Conservation (phyloP, 2,329 filamentous ascomycete species). For the Fusarium caatingaense region DNA sequence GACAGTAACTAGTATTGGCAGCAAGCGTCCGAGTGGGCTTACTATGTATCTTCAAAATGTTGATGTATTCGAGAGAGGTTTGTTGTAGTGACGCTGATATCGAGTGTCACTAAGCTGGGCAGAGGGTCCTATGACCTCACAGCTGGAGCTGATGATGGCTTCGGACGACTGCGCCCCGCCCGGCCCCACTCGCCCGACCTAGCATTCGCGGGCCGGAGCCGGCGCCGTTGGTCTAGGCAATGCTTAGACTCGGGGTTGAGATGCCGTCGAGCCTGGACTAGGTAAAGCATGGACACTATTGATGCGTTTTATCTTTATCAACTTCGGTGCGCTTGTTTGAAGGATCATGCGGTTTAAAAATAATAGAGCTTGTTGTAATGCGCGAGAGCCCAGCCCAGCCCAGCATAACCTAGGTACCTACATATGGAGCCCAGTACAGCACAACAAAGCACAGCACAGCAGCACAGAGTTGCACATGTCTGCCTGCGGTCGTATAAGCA, state of each 20-base stretch:
- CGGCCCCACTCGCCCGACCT: conserved; percentile 31
- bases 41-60: neutral
- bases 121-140: conserved; percentile 38
- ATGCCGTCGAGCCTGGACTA: neutral
- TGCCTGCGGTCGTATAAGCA: neutral
- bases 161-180: conserved; percentile 33
- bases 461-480: neutral
- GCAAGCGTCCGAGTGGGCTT: neutral
- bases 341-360: neutral
- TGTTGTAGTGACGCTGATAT: conserved; percentile 27
- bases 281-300: neutral
- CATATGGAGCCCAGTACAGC: neutral
- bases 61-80: neutral
- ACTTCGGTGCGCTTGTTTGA: neutral
- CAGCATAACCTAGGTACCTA: no score
- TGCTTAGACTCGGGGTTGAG: neutral
- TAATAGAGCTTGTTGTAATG: neutral
- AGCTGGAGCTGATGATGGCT: neutral
- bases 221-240: conserved; percentile 20
- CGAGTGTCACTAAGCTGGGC: conserved; percentile 1
- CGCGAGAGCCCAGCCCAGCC: neutral
- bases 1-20: neutral
- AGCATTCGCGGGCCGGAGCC: conserved; percentile 8
- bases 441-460: neutral
- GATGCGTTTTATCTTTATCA: neutral